A percentile compares a stretch with the other conserved stretches of the same genome.
Evolutionary conservation across 2,329 filamentous ascomycete genomes (phyloP).

Genomic region (Fonsecaea monophora): DNA sequence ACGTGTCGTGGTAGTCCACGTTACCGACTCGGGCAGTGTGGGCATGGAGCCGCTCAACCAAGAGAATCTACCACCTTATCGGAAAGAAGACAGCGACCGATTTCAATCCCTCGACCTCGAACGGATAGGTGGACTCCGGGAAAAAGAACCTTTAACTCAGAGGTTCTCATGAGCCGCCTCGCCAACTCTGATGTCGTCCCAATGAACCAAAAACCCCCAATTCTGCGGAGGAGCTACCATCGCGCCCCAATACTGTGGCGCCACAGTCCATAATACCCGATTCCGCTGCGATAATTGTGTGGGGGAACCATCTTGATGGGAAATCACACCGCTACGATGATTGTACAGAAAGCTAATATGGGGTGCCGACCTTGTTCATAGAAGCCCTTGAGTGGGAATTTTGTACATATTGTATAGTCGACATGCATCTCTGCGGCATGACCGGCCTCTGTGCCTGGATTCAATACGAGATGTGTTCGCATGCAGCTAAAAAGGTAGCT

Average conservation of each 20-base stretch:
- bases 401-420: constrained; percentile 37
- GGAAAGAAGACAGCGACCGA: constrained; percentile 76
- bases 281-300: constrained; percentile 1
- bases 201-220: not conserved
- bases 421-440: constrained; percentile 1
- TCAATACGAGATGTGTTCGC: constrained; percentile 5
- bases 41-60: constrained; percentile 84
- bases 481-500: constrained; percentile 1
- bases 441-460: constrained; percentile 16
- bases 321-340: constrained; percentile 17
- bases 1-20: constrained; percentile 86
- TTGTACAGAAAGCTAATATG: constrained; percentile 24
- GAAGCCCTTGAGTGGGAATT: constrained; percentile 13
- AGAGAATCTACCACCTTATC: constrained; percentile 81
- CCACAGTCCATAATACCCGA: constrained; percentile 12
- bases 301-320: not conserved
- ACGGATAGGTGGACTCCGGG: constrained; percentile 89
- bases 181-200: not conserved
- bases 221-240: not conserved
- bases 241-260: constrained; percentile 1
- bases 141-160: constrained; percentile 66
- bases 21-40: constrained; percentile 83
- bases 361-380: constrained; percentile 22
- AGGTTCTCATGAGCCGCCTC: constrained; percentile 29
- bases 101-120: constrained; percentile 97